phyloP scores from a whole-genome alignment of 495 filamentous ascomycete genomes.

The Neurospora sp. region DNA sequence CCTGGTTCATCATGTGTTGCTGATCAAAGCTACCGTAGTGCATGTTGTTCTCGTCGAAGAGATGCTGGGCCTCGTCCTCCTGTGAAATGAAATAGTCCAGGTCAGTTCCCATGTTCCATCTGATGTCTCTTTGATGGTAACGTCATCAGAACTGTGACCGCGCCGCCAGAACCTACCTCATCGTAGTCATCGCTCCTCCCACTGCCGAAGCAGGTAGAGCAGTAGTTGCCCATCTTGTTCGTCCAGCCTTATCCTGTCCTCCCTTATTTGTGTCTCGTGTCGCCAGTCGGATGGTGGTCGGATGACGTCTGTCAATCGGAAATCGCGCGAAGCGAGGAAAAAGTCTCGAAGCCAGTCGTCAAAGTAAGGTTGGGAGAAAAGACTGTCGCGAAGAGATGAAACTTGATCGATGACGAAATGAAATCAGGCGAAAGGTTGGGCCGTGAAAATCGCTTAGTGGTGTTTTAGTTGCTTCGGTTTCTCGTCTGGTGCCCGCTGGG shows the following conservation, averaged over 20 bases:
- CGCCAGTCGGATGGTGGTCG: background rate
- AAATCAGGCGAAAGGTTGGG: background rate
- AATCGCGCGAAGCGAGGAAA: background rate
- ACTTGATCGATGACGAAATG: background rate
- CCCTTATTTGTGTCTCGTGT: background rate
- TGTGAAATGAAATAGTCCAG: conserved; percentile 22
- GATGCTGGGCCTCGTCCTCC: conserved; percentile 37
- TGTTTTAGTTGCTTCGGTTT: background rate
- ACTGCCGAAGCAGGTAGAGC: conserved; percentile 35
- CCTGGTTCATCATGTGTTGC: conserved; percentile 37
- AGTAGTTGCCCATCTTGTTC: conserved; percentile 31
- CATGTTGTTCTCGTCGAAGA: conserved; percentile 43
- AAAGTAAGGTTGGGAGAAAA: background rate
- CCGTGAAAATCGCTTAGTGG: background rate
- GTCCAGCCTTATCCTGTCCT: background rate
- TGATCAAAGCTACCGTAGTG: conserved; percentile 47
- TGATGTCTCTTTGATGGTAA: background rate
- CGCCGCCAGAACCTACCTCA: conserved; percentile 20
- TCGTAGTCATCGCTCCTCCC: conserved; percentile 31
- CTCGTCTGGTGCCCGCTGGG: conserved; percentile 4
- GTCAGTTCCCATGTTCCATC: conserved; percentile 1
- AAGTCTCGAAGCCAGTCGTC: background rate
- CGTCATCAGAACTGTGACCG: background rate
- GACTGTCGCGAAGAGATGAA: conserved; percentile 1
- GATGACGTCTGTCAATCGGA: background rate